These are phyloP conservation scores for Bonia amplexicaulis DNA, from an alignment of 176 grass and related monocot genomes.

Conservation along the genomic window DNA sequence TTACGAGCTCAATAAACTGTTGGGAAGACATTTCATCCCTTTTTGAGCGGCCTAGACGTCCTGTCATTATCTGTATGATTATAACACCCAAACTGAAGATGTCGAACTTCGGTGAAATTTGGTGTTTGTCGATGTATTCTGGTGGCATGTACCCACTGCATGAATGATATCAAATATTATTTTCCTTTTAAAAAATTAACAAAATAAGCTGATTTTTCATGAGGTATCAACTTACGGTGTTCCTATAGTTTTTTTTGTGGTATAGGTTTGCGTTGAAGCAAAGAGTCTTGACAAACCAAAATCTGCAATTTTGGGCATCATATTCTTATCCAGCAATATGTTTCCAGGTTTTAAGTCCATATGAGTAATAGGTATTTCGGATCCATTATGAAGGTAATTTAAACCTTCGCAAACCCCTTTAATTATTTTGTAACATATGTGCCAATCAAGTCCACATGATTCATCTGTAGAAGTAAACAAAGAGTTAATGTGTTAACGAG, in stretches of 20 bases:
- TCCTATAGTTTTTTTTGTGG: neutral
- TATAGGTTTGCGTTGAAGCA: neutral
- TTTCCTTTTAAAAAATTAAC: neutral
- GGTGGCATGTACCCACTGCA: slow-evolving; percentile 7
- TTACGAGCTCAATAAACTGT: neutral
- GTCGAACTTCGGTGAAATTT: neutral
- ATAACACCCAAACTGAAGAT: slow-evolving; percentile 6
- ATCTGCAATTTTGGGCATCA: neutral
- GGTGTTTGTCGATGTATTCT: neutral
- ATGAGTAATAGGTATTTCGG: neutral
- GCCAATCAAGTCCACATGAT: neutral
- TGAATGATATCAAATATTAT: neutral
- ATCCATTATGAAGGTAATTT: neutral
- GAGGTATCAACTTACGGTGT: neutral
- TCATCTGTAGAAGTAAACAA: neutral
- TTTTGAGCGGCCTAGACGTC: neutral
- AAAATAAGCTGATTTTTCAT: neutral
- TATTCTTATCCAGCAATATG: neutral
- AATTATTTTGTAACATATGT: neutral
- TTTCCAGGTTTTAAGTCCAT: neutral
- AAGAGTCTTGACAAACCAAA: neutral
- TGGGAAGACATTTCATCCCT: neutral
- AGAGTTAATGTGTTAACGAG: neutral
- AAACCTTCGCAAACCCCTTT: neutral
- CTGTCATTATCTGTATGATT: neutral